Evolutionary conservation across 2,329 filamentous ascomycete species (phyloP).

Genomic region (Sphaerostilbella broomeana): DNA sequence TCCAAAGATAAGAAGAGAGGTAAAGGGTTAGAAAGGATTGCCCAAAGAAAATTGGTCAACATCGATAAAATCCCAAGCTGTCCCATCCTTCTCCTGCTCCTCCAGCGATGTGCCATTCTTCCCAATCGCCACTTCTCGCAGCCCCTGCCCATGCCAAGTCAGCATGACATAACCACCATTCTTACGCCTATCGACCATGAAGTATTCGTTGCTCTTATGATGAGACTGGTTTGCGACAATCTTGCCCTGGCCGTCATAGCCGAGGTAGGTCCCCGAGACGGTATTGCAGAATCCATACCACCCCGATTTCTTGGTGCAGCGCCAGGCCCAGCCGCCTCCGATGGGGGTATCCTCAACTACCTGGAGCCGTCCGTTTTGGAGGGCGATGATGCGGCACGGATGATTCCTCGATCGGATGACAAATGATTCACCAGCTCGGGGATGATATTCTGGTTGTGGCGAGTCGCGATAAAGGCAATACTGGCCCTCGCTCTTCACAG

Average conservation of each 20-base stretch:
- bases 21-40: too few species aligned
- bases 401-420: constrained; percentile 1
- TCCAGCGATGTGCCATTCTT: background rate
- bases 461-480: background rate
- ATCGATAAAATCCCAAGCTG: constrained; percentile 10
- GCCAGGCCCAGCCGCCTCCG: constrained; percentile 5
- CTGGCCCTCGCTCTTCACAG: background rate
- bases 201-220: constrained; percentile 1
- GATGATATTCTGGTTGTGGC: constrained; percentile 1
- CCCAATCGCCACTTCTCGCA: background rate
- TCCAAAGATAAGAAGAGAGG: too few species aligned
- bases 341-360: background rate
- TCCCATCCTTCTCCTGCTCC: background rate
- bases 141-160: background rate
- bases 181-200: background rate
- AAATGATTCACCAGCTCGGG: background rate
- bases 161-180: constrained; percentile 6
- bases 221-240: background rate
- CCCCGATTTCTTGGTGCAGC: constrained; percentile 1
- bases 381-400: background rate
- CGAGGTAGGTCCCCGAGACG: constrained; percentile 6
- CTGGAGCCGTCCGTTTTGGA: background rate
- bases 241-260: background rate
- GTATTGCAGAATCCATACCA: constrained; percentile 10
- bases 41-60: too few species aligned